Base-by-base conservation (phyloP, 139 green algal genomes). In the Chlorella ohadii region DNA sequence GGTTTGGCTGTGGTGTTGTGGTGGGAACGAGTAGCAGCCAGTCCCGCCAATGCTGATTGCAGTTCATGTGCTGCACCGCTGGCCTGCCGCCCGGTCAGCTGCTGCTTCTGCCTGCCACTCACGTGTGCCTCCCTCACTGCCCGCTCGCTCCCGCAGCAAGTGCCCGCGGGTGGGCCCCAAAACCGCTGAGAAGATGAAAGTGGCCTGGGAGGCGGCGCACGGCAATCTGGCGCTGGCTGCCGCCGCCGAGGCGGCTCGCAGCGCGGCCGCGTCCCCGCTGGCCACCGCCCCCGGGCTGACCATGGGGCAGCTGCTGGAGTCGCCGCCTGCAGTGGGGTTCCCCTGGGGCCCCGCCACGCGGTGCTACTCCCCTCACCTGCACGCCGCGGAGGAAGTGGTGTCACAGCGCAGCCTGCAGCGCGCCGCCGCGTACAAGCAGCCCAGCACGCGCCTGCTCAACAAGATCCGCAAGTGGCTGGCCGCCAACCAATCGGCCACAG, bases 161-260 rank as follows among this genome's bases (percentile, higher is more conserved):
- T 84, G 79, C n/a, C 39, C 56, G 22, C 70, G 68, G 22, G 91
- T 93, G 72, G 90, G 90, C 1, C 65, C 47, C 20, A 85, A 72
- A n/a, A 91, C 77, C 0, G 90, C 90, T 0, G 73, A 80, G 59
- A 91, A 89, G 36, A 87, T 93, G 65, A 91, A 93, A 78, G 11
- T 66, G 23, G n/a, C 41, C 0, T 92, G 87, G 89, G 87, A 92
- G 31, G 67, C 34, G 27, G 33, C 80, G 15, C 36, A 47, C 1
- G 68, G 80, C 39, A 59, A 59, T 39, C 51, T 59, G 12, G 51
- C 51, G 2, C 51, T 59, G 51, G 51, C 51, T 22, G 39, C 70
- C 9, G 15, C 27, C 34, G 38, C 25, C 11, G 44, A 31, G 36
- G 36, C 16, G n/a, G 9, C 36, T 9, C 27, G 33, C 57, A 64